Percentiles rank a stretch among this genome's conserved stretches.
These are phyloP conservation scores for Blastobotrys buckinghamii DNA, from an alignment of 1,139 yeast genomes.

Conservation along the genomic window DNA sequence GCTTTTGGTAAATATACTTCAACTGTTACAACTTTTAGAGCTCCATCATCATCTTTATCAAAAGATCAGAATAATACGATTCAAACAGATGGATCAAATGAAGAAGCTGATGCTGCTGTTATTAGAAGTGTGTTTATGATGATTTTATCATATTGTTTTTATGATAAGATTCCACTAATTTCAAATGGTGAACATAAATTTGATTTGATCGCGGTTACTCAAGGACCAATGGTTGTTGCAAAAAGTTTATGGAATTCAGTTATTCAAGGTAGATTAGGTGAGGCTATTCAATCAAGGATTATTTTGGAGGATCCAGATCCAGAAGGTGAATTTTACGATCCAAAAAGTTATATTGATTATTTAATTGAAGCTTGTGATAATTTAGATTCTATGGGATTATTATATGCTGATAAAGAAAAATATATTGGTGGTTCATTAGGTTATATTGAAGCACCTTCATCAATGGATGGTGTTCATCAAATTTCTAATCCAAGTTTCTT, in stretches of 20 bases:
- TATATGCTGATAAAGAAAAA: not conserved
- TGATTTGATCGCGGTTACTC: constrained; percentile 19
- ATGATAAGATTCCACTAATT: constrained; percentile 18
- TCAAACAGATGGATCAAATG: constrained; percentile 3
- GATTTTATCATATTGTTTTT: constrained; percentile 22
- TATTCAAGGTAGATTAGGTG: constrained; percentile 3
- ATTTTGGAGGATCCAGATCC: constrained; percentile 7
- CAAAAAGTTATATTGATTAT: constrained; percentile 5
- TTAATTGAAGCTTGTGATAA: constrained; percentile 5
- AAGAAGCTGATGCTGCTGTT: constrained; percentile 17
- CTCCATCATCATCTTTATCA: not conserved
- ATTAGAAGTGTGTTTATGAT: constrained; percentile 20
- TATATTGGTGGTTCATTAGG: not conserved
- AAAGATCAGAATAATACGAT: too few relatives aligned
- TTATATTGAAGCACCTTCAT: not conserved
- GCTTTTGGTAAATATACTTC: constrained; percentile 18
- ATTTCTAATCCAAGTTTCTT: not conserved
- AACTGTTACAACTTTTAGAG: constrained; percentile 16
- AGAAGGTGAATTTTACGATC: not conserved
- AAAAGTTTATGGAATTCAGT: constrained; percentile 13
- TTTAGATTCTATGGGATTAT: constrained; percentile 3
- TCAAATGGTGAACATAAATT: constrained; percentile 13
- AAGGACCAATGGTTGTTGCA: constrained; percentile 22
- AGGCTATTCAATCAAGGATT: not conserved
- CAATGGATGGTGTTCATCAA: not conserved